phyloP scores from a whole-genome alignment of 441 rosid species.

The Aquilaria agallochum region DNA sequence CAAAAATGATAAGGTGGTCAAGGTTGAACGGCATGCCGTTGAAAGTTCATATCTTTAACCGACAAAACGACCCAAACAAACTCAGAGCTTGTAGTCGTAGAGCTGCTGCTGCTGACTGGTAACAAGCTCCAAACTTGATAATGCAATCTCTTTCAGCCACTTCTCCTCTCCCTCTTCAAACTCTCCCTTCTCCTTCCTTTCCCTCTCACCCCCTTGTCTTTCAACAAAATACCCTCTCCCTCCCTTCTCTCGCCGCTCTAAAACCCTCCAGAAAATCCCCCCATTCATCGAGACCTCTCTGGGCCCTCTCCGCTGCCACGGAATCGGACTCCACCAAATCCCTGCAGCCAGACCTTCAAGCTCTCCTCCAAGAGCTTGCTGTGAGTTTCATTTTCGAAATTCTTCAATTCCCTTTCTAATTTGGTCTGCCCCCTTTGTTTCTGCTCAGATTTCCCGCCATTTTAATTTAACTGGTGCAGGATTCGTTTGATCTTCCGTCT shows the following conservation, averaged over 20 bases:
- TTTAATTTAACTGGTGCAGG: slow-evolving; percentile 35
- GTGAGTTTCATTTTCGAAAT: slow-evolving; percentile 30
- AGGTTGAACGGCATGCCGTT: no score
- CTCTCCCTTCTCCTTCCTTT: slow-evolving; percentile 20
- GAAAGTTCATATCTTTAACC: not conserved
- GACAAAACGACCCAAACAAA: slow-evolving; percentile 14
- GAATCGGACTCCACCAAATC: slow-evolving; percentile 76
- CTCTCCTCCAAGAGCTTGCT: slow-evolving; percentile 59
- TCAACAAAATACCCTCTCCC: slow-evolving; percentile 17
- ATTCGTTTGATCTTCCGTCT: slow-evolving; percentile 74
- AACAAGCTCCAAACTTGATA: slow-evolving; percentile 6
- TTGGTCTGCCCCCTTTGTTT: not conserved
- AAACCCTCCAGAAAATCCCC: slow-evolving; percentile 21
- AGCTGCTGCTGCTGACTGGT: not conserved
- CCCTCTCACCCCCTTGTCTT: slow-evolving; percentile 20
- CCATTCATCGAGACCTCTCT: slow-evolving; percentile 7
- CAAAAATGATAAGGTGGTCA: no score
- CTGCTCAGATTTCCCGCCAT: not conserved
- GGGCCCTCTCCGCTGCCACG: slow-evolving; percentile 52
- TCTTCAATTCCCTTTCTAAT: not conserved
- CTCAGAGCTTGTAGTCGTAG: not conserved
- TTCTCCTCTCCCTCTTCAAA: slow-evolving; percentile 33
- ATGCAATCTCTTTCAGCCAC: slow-evolving; percentile 32
- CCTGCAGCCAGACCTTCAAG: slow-evolving; percentile 31
- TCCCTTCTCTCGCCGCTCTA: slow-evolving; percentile 18